Base-by-base conservation (phyloP, 2,329 filamentous ascomycete species). In the Colletotrichum tropicale region DNA sequence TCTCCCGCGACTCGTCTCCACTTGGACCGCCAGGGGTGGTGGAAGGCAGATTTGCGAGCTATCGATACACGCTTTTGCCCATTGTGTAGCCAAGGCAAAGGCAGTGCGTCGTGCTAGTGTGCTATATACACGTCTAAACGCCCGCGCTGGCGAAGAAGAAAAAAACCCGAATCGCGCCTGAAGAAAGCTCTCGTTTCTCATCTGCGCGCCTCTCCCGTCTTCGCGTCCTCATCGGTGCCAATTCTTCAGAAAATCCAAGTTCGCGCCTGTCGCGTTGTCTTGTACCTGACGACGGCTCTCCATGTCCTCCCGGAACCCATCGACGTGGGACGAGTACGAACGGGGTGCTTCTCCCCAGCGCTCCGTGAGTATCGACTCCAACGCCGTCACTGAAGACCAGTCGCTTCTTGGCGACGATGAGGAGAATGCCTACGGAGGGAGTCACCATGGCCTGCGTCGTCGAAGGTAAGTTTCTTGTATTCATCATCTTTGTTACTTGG, bases 271-370 rank as follows among this genome's bases (percentile, higher is more conserved):
- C 24, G 61, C 61, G 61, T 38, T 38, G 9, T 38, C 26, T 15
- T 55, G 6, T 26, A 43, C 38, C 18, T 24, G 24, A 66, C 66
- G 52, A 60, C 26, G 24, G 60, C 32, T 30, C 34, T n/a, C 28
- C 62, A 78, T 78, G 77, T 65, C 75, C 28, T 78, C 80, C 72
- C 80, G 81, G 62, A 87, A 87, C 79, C 86, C 86, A 69, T 81
- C 84, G 43, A 87, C 82, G 72, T 89, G 87, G 87, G 86, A 87
- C 79, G 84, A 88, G 78, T 87, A 88, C 78, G 85, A 87, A 61
- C 85, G 86, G 32, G 83, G 85, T 21, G 79, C 81, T 30, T 86
- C 87, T 30, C 85, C 86, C 1, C 74, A 76, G 48, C 79, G 83
- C 24, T 84, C 83, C 12, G 85, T 84, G 28, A 89, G 88, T 80